Conservation (phyloP, 225 moss, liverwort and hornwort species). For the Lunularia cruciata region DNA sequence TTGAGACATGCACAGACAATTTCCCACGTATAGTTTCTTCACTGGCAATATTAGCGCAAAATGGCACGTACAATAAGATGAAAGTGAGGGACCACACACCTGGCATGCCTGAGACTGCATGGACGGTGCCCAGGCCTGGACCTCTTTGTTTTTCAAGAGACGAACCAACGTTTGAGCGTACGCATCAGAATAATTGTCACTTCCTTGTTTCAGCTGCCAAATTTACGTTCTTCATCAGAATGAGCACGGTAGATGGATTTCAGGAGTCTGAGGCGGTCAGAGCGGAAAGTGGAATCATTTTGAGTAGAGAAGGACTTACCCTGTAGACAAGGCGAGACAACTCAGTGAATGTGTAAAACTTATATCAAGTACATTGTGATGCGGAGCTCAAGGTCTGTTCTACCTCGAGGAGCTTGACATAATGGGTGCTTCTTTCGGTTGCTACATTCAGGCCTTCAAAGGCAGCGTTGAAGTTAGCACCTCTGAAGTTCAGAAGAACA, state of each 20-base stretch:
- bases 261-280: background rate
- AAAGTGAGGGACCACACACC: slow-evolving; percentile 34
- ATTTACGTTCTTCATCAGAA: background rate
- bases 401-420: slow-evolving; percentile 70
- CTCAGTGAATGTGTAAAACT: too few relatives aligned
- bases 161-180: slow-evolving; percentile 68
- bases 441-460: slow-evolving; percentile 52
- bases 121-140: slow-evolving; percentile 68
- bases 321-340: background rate
- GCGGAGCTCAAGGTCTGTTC: background rate
- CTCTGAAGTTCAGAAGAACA: slow-evolving; percentile 61
- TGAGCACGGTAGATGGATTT: background rate
- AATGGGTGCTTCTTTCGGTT: slow-evolving; percentile 60
- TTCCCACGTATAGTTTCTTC: too few relatives aligned
- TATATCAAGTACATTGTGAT: background rate
- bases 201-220: slow-evolving; percentile 71
- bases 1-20: too few relatives aligned
- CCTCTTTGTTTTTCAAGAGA: slow-evolving; percentile 74
- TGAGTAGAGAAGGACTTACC: background rate
- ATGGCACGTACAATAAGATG: background rate
- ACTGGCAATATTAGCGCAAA: too few relatives aligned
- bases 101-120: slow-evolving; percentile 78
- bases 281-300: background rate
- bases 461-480: slow-evolving; percentile 66
- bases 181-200: slow-evolving; percentile 78